These are phyloP conservation scores for Aspergillus sp. DNA, from an alignment of 2,329 filamentous ascomycete species.

Conservation along the genomic window DNA sequence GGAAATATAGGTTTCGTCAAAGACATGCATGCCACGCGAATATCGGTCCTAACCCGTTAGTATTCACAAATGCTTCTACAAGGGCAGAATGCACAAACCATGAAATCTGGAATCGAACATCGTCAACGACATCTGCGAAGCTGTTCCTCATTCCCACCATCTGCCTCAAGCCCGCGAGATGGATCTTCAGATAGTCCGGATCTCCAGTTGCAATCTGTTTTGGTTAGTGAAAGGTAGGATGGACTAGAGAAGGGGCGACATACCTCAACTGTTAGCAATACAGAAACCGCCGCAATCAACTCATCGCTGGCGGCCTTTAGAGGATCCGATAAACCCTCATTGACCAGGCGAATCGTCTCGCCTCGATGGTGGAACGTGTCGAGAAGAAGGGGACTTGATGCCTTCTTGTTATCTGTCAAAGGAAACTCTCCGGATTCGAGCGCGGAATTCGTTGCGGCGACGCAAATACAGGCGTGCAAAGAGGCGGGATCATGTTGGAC, in stretches of 20 bases:
- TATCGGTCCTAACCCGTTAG: conserved; percentile 41
- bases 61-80: background rate
- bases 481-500: conserved; percentile 42
- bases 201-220: conserved; percentile 44
- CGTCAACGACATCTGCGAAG: conserved; percentile 42
- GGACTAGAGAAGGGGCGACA: background rate
- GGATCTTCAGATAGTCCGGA: conserved; percentile 45
- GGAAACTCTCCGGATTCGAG: conserved; percentile 40
- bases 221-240: conserved; percentile 17
- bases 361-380: conserved; percentile 45
- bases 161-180: conserved; percentile 44
- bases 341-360: conserved; percentile 45
- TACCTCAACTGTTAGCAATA: conserved; percentile 46
- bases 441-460: conserved; percentile 42
- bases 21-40: conserved; percentile 45
- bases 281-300: conserved; percentile 44
- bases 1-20: conserved; percentile 45
- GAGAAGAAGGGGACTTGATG: conserved; percentile 37
- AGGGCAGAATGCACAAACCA: conserved; percentile 32
- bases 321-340: conserved; percentile 43
- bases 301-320: conserved; percentile 45
- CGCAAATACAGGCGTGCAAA: conserved; percentile 44
- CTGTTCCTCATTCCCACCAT: conserved; percentile 44
- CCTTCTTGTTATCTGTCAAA: conserved; percentile 36
- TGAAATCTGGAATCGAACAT: conserved; percentile 46